These are phyloP conservation scores for Camellia oleifera DNA, from an alignment of 179 eudicot species.

Conservation along the genomic window DNA sequence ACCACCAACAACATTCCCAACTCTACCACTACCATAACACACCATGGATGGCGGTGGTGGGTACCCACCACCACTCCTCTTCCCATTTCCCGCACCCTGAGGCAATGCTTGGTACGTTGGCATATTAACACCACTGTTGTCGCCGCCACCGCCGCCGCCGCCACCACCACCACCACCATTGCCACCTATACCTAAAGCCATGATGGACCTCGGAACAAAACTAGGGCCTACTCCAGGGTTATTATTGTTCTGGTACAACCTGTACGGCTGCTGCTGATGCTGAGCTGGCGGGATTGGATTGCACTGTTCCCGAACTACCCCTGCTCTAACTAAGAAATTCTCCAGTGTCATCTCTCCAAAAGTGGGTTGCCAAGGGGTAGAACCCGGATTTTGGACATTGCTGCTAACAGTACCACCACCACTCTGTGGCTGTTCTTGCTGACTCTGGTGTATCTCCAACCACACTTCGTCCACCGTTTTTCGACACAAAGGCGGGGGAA, in stretches of 20 bases:
- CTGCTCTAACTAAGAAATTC: constrained; percentile 78
- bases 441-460: constrained; percentile 70
- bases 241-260: constrained; percentile 33
- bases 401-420: constrained; percentile 4
- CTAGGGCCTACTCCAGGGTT: constrained; percentile 32
- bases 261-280: constrained; percentile 35
- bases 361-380: constrained; percentile 57
- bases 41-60: constrained; percentile 29
- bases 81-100: constrained; percentile 30
- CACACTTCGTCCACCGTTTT: constrained; percentile 94
- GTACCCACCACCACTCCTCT: constrained; percentile 47
- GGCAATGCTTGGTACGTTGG: constrained; percentile 37
- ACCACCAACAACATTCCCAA: constrained; percentile 32
- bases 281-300: constrained; percentile 21
- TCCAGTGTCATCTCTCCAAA: constrained; percentile 95
- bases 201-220: constrained; percentile 32
- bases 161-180: constrained; percentile 19
- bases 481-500: constrained; percentile 65
- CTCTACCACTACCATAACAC: constrained; percentile 43
- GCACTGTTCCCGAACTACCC: constrained; percentile 67
- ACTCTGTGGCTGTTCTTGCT: constrained; percentile 25
- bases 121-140: constrained; percentile 13
- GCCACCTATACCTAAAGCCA: constrained; percentile 23
- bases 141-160: constrained; percentile 22
- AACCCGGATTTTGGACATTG: constrained; percentile 18